Percentiles rank a stretch among this genome's conserved stretches.
Evolutionary conservation across 1,284 basidiomycete genomes (phyloP).

Genomic region (Sporisorium scitamineum): DNA sequence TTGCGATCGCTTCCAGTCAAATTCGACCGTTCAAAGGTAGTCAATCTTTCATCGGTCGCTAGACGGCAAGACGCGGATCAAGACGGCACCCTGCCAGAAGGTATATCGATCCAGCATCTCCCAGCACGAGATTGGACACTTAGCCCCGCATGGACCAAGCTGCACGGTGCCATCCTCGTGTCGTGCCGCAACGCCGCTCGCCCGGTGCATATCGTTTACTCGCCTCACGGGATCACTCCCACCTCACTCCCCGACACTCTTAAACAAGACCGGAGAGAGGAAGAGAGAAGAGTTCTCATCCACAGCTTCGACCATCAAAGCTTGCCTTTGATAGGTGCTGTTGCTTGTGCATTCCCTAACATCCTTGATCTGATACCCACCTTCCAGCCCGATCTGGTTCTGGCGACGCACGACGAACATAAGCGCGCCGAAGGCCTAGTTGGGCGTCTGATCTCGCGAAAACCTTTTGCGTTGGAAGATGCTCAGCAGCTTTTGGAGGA

Average conservation of each 20-base stretch:
- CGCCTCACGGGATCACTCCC: slow-evolving; percentile 42
- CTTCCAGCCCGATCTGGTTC: slow-evolving; percentile 17
- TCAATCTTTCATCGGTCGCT: slow-evolving; percentile 19
- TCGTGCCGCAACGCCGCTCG: not conserved
- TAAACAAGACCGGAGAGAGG: not conserved
- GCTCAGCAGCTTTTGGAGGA: slow-evolving; percentile 5
- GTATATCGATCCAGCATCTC: slow-evolving; percentile 24
- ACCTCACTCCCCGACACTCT: slow-evolving; percentile 19
- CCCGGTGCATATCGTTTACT: slow-evolving; percentile 25
- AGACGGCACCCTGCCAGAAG: not conserved
- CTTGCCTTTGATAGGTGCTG: slow-evolving; percentile 35
- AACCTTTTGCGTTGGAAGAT: slow-evolving; percentile 7
- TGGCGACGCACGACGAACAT: slow-evolving; percentile 48
- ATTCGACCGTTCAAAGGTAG: slow-evolving; percentile 6
- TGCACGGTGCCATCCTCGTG: slow-evolving; percentile 38
- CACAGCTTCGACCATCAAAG: slow-evolving; percentile 50
- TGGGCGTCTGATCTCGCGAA: slow-evolving; percentile 19
- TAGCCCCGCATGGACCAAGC: slow-evolving; percentile 34
- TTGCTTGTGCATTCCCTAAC: slow-evolving; percentile 43
- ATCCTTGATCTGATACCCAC: slow-evolving; percentile 21
- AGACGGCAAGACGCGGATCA: slow-evolving; percentile 16
- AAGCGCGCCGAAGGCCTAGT: slow-evolving; percentile 40
- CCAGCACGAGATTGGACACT: slow-evolving; percentile 37
- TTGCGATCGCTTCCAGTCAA: slow-evolving; percentile 16
- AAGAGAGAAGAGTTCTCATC: slow-evolving; percentile 16